Evolutionary conservation across 83 land plant species (phyloP), one percentile per base, ranked within the genome.

Genomic region (Diphasiastrum complanatum): DNA sequence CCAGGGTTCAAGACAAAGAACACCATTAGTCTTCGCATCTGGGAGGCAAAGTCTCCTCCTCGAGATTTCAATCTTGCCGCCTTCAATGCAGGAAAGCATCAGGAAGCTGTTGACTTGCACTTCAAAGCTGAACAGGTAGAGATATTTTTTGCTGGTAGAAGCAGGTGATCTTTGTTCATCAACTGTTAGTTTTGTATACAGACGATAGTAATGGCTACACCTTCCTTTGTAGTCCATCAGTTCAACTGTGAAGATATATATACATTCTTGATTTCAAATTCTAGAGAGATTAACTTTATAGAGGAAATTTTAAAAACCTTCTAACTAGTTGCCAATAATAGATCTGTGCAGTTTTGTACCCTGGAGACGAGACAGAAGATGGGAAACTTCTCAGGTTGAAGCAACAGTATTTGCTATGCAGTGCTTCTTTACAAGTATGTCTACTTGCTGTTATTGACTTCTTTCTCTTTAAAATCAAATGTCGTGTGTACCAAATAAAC

Each of bases 331-430:
- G 8, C 8, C 29, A 4, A 5, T 54, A 5, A 6, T 81, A 91
- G 95, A 91, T 91, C 35, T 93, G 99, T 82, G 80, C 79, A 33
- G 89, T 93, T 47, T 74, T 93, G 36, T 93, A 93, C 54, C 99
- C 99, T 29, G 91, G 92, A 43, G 99, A 93, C 74, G 78, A 78
- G 33, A 89, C 86, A 25, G 96, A 89, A 60, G 70, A 66, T 38
- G 99, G 91, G 50, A 93, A 89, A 69, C 77, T 86, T 75, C 63
- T 93, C 11, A 67, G 99, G n/a, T 69, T 89, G 65, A 93, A 93
- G 73, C 99, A 89, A 61, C 99, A 93, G 70, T 93, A 78, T 59
- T 80, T 86, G 35, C 84, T 93, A 3, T 93, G 96, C 76, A 85
- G 96, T 70, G 99, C 95, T 11, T 89, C 95, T 68, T 79, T 89